These are phyloP conservation scores for Westerdykella aurantiaca DNA, from an alignment of 2,329 filamentous ascomycete genomes.

Conservation along the genomic window DNA sequence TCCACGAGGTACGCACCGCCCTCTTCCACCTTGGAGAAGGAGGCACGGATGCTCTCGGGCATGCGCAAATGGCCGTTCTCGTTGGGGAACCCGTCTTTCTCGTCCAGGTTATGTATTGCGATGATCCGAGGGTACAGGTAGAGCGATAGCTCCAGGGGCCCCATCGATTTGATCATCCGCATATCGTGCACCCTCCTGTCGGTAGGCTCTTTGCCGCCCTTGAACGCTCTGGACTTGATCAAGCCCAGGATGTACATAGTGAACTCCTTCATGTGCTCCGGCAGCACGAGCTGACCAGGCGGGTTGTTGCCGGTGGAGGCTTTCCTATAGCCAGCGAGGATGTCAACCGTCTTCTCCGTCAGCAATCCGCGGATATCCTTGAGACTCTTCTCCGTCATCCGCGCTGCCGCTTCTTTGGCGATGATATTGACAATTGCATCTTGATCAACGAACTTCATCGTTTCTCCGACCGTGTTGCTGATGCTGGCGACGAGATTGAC, in stretches of 20 bases:
- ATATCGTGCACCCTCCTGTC: slow-evolving; percentile 89
- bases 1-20: slow-evolving; percentile 93
- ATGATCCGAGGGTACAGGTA: slow-evolving; percentile 96
- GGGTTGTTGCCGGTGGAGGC: slow-evolving; percentile 83
- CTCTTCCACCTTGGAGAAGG: slow-evolving; percentile 82
- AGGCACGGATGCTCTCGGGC: slow-evolving; percentile 72
- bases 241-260: slow-evolving; percentile 92
- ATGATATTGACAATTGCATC: slow-evolving; percentile 85
- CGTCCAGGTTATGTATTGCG: slow-evolving; percentile 79
- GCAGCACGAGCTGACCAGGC: slow-evolving; percentile 86
- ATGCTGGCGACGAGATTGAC: slow-evolving; percentile 91
- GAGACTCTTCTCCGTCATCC: slow-evolving; percentile 67
- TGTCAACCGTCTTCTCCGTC: slow-evolving; percentile 87
- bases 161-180: slow-evolving; percentile 84
- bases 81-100: slow-evolving; percentile 89
- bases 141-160: slow-evolving; percentile 74
- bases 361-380: slow-evolving; percentile 81
- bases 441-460: slow-evolving; percentile 90
- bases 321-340: slow-evolving; percentile 87
- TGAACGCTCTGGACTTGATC: slow-evolving; percentile 87
- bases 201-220: slow-evolving; percentile 81
- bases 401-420: slow-evolving; percentile 89
- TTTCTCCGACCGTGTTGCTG: slow-evolving; percentile 74
- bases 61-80: slow-evolving; percentile 82
- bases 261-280: slow-evolving; percentile 92